Base-by-base conservation (phyloP, 2,329 filamentous ascomycete genomes). In the Diplocarpon rosae region DNA sequence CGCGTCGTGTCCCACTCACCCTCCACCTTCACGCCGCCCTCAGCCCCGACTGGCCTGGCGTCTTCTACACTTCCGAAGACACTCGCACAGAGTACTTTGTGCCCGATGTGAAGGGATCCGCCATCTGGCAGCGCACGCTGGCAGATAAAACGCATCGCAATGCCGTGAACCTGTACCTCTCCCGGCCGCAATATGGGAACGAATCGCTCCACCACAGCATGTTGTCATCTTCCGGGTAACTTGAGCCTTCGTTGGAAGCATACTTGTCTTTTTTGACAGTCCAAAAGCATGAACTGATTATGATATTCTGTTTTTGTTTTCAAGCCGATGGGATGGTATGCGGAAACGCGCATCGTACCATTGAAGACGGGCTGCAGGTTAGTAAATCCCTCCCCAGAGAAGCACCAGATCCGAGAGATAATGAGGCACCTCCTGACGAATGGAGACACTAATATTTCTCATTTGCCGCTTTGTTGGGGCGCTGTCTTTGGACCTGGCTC, bases 281-380 rank as follows among this genome's bases (percentile, higher is more conserved):
- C 20, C 20, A 24, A 24, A 7, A 24, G 3, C 20, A 24, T 24
- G 4, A 24, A 24, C 20, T 24, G 20, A 24, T 24, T 3, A 3
- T 24, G 3, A 3, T 7, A 7, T 24, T 24, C 20, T 24, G 3
- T 24, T 24, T 24, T 75, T 24, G 3, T 24, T 75, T 74, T 59
- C 71, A 75, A 58, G 69, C 69, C 12, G 72, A 76, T 59, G 71
- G 66, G 53, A 70, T 75, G 38, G 56, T 75, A 35, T 75, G 72
- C 55, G 69, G 70, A 51, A 75, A 73, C 56, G 46, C 39, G 13
- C 46, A 41, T 6, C 14, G 45, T 9, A 46, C n/a, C 17, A 45
- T 50, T 1, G 49, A 53, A 9, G 47, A 52, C 24, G 52, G 43
- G 24, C 42, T 53, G 8, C 40, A 50, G 17, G 20, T 24, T 7